Conservation (phyloP, 129 eudicot species). For the Helianthus tuberosus region DNA sequence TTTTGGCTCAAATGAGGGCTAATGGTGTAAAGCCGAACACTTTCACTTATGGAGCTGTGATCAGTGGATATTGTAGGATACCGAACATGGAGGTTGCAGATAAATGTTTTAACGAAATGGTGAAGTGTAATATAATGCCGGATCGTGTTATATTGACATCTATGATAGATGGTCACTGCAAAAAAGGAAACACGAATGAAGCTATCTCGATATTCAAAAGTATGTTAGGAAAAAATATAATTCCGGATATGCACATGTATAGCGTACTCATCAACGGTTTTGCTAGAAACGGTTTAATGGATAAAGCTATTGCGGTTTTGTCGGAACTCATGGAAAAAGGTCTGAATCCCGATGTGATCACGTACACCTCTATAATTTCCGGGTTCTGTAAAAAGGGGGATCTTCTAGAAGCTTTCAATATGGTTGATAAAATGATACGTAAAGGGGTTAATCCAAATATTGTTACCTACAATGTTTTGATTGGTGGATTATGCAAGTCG, state of each 20-base stretch:
- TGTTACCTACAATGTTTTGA: constrained; percentile 72
- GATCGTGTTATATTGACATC: constrained; percentile 56
- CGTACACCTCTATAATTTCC: constrained; percentile 70
- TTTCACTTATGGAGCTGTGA: constrained; percentile 74
- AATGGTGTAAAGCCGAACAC: constrained; percentile 65
- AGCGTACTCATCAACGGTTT: constrained; percentile 70
- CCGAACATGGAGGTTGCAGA: constrained; percentile 65
- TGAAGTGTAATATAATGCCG: constrained; percentile 55
- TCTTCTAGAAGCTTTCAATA: constrained; percentile 48
- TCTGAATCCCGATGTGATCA: constrained; percentile 64
- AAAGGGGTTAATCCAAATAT: constrained; percentile 72
- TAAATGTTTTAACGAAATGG: constrained; percentile 64
- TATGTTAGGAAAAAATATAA: constrained; percentile 52
- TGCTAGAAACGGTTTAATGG: constrained; percentile 61
- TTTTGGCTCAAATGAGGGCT: constrained; percentile 58
- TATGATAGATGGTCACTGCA: constrained; percentile 81
- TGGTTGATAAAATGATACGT: constrained; percentile 55
- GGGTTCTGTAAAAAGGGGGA: constrained; percentile 75
- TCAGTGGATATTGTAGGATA: constrained; percentile 54
- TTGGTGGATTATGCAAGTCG: constrained; percentile 65
- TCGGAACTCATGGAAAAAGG: constrained; percentile 54
- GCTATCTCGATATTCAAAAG: constrained; percentile 54
- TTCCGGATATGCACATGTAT: constrained; percentile 65
- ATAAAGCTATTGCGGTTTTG: constrained; percentile 55
- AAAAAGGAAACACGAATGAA: constrained; percentile 50